Evolutionary conservation across 768 basidiomycete genomes (phyloP), one percentile per base, ranked within the genome.

Genomic region (Suillus occidentalis): DNA sequence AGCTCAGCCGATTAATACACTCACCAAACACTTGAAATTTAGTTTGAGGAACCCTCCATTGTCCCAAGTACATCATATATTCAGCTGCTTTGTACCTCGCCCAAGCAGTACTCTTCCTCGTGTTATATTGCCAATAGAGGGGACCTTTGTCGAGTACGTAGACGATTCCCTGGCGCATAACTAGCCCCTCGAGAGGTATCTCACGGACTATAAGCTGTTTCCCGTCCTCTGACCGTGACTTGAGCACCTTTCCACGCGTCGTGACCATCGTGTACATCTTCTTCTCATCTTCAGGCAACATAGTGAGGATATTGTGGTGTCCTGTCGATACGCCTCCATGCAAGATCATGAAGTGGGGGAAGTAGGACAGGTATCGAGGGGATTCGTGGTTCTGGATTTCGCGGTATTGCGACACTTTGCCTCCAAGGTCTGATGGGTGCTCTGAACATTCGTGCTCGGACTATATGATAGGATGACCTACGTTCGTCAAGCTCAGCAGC

Each of bases 401-500:
- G 60, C 87, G 84, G 70, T 85, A 87, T 74, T 87, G 85, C 0
- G 87, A 82, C 0, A 86, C 83, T 37, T 70, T 73, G n/a, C 85
- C 86, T 55, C 83, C 78, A 8, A 88, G 80, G 50, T 42, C 63
- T 53, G 28, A 53, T 53, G 4, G 28, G 52, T 31, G 3, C 28
- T 20, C 4, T 53, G 18, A 62, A 18, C 14, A 14, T 42, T 36
- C 43, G 6, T 12, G 14, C 16, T 34, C 0, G 16, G 14, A 31
- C 7, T 9, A 9, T 25, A 13, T 22, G 14, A 25, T 14, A 10
- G 13, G 49, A 42, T 10, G 6, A 78, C 84, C 60, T 60, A 88
- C 87, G 81, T 67, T 89, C 87, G 65, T 89, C 88, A 1, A 88
- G 77, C 71, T 89, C 87, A 13, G 88, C 86, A 7, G 86, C 86